Conservation (phyloP, 106 monocot genomes). For the Gastrodia elata region DNA sequence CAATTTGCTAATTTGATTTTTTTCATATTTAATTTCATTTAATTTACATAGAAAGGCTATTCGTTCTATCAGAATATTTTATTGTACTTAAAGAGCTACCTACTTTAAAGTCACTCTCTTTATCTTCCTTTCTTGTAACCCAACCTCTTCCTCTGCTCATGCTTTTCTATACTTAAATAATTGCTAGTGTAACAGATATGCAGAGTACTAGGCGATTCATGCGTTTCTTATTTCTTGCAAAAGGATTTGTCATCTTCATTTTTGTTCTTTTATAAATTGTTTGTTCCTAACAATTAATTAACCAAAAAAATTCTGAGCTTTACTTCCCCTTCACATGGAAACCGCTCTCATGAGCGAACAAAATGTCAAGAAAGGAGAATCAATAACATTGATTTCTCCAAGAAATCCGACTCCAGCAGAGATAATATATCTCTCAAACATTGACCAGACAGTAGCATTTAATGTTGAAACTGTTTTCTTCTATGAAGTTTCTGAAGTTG, state of each 20-base stretch:
- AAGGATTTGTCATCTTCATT: not conserved
- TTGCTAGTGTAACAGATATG: not conserved
- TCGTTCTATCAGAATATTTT: not conserved
- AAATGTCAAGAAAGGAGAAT: constrained; percentile 28
- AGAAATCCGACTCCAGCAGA: constrained; percentile 26
- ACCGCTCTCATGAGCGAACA: constrained; percentile 13
- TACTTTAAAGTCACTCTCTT: constrained; percentile 4
- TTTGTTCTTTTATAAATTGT: not conserved
- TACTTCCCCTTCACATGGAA: constrained; percentile 23
- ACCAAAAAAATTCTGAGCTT: not conserved
- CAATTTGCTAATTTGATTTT: not conserved
- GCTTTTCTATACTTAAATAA: not conserved
- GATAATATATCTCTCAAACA: constrained; percentile 63
- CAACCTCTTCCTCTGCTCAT: not conserved
- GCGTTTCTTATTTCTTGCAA: not conserved
- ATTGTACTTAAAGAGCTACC: not conserved
- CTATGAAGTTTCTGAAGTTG: constrained; percentile 18
- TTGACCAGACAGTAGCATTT: constrained; percentile 83
- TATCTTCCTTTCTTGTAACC: not conserved
- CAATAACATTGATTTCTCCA: constrained; percentile 33
- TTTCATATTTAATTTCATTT: not conserved
- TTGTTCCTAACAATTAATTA: not conserved
- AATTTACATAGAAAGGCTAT: not conserved
- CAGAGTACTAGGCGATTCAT: not conserved
- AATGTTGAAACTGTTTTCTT: constrained; percentile 76